A percentile compares a stretch with the other conserved stretches of the same genome.
These are phyloP conservation scores for Thermoascus crustaceus DNA, from an alignment of 2,329 filamentous ascomycete genomes.

Conservation along the genomic window DNA sequence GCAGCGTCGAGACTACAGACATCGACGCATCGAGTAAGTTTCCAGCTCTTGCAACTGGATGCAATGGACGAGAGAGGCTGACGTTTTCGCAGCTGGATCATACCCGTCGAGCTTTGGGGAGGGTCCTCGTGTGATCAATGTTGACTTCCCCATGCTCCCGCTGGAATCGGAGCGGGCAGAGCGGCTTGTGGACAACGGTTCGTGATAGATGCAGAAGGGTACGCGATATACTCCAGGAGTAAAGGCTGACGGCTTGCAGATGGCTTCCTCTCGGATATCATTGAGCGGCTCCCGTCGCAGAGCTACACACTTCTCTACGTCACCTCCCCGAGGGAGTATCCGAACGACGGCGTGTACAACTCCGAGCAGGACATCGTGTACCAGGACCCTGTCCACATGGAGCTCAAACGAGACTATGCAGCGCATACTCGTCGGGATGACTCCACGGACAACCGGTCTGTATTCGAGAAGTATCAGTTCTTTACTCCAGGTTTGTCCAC, in stretches of 20 bases:
- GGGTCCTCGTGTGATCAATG: slow-evolving; percentile 35
- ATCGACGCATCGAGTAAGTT: slow-evolving; percentile 38
- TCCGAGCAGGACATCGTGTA: slow-evolving; percentile 51
- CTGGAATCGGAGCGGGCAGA: slow-evolving; percentile 26
- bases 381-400: slow-evolving; percentile 56
- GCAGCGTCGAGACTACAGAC: slow-evolving; percentile 36
- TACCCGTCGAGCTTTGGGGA: slow-evolving; percentile 29
- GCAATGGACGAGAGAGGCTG: slow-evolving; percentile 8
- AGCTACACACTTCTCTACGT: slow-evolving; percentile 70
- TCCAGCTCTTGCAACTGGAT: slow-evolving; percentile 4
- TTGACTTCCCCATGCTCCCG: slow-evolving; percentile 39
- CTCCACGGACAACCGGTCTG: slow-evolving; percentile 32
- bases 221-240: background rate
- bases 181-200: slow-evolving; percentile 38
- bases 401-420: slow-evolving; percentile 60
- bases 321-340: slow-evolving; percentile 48
- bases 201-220: slow-evolving; percentile 8
- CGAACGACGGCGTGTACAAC: slow-evolving; percentile 48
- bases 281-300: slow-evolving; percentile 39
- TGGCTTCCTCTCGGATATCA: slow-evolving; percentile 39
- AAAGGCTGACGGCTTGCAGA: slow-evolving; percentile 23
- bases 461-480: slow-evolving; percentile 90
- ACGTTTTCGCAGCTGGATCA: slow-evolving; percentile 27
- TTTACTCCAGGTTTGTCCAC: slow-evolving; percentile 67
- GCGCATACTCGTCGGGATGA: slow-evolving; percentile 23